phyloP scores from a whole-genome alignment of 116 monocot genomes.

The Phalaenopsis hybrid region DNA sequence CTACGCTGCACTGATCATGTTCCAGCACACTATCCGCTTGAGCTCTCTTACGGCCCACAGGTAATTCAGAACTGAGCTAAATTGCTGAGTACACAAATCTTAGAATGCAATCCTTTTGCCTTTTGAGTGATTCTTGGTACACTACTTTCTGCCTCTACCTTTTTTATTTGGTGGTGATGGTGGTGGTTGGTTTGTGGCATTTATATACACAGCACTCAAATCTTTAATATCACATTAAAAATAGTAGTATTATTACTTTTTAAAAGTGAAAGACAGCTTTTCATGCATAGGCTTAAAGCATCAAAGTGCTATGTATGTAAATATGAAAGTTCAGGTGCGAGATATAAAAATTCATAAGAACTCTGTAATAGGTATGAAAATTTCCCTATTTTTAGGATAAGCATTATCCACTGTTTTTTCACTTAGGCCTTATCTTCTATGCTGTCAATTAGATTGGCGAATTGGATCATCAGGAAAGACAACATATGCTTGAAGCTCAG shows the following conservation, averaged over 20 bases:
- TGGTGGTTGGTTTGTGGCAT: too few species aligned
- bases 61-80: constrained; percentile 29
- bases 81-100: neutral
- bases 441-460: constrained; percentile 55
- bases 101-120: neutral
- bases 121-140: neutral
- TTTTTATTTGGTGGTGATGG: too few species aligned
- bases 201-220: too few species aligned
- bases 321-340: too few species aligned
- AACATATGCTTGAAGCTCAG: constrained; percentile 52
- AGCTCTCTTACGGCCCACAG: constrained; percentile 96
- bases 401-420: neutral
- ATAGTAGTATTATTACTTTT: too few species aligned
- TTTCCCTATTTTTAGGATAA: neutral
- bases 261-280: too few species aligned
- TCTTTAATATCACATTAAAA: too few species aligned
- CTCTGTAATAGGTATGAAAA: too few species aligned
- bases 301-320: too few species aligned
- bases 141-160: neutral
- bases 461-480: constrained; percentile 48
- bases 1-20: constrained; percentile 71
- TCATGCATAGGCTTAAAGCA: too few species aligned
- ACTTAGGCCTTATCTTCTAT: neutral
- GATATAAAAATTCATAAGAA: too few species aligned
- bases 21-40: constrained; percentile 54